phyloP scores from a whole-genome alignment of 257 asterid species.

The Nicotiana sylvestris region DNA sequence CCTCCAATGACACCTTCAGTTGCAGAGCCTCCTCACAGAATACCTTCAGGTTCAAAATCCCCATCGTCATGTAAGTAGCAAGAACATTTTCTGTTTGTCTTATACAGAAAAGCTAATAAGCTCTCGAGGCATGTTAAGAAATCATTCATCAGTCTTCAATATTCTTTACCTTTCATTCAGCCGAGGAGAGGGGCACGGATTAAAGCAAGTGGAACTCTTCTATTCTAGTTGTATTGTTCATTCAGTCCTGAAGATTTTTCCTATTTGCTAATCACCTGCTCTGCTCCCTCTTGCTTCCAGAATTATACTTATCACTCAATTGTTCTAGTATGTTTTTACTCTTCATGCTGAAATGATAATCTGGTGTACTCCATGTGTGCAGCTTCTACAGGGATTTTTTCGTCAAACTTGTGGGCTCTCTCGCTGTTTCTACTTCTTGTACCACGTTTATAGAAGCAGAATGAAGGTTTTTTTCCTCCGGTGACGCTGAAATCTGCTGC shows the following conservation, averaged over 20 bases:
- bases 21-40: constrained; percentile 44
- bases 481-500: not conserved
- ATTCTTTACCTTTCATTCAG: not conserved
- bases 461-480: not conserved
- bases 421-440: constrained; percentile 32
- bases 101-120: not conserved
- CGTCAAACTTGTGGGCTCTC: constrained; percentile 37
- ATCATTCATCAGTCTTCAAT: not conserved
- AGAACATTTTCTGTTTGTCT: not conserved
- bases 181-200: not conserved
- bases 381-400: constrained; percentile 50
- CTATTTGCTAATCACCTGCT: not conserved
- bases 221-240: not conserved
- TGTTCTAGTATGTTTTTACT: not conserved
- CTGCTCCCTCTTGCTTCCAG: not conserved
- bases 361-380: constrained; percentile 30
- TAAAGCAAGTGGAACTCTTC: not conserved
- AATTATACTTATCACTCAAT: not conserved
- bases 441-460: constrained; percentile 34
- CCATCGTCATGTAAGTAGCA: constrained; percentile 68
- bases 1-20: constrained; percentile 34
- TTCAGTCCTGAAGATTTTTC: not conserved
- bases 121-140: not conserved
- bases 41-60: constrained; percentile 51
- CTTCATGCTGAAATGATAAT: not conserved